Percentiles rank a stretch among this genome's conserved stretches.
Evolutionary conservation across 495 filamentous ascomycete genomes (phyloP).

Genomic region (Annulohypoxylon nitens): DNA sequence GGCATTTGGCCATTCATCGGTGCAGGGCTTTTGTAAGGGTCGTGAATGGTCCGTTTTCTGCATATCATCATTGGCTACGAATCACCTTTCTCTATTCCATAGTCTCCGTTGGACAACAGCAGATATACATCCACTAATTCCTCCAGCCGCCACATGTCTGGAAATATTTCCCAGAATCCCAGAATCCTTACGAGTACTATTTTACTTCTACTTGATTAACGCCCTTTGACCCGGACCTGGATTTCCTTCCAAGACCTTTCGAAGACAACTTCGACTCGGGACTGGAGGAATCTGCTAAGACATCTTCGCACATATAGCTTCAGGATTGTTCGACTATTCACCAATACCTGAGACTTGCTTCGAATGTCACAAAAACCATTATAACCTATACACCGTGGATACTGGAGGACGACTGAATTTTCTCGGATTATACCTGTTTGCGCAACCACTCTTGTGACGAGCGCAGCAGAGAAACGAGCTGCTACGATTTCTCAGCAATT

Average conservation of each 20-base stretch:
- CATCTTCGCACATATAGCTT: constrained; percentile 35
- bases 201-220: constrained; percentile 38
- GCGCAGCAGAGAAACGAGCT: constrained; percentile 17
- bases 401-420: constrained; percentile 28
- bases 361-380: constrained; percentile 34
- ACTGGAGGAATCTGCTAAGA: constrained; percentile 33
- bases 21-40: constrained; percentile 52
- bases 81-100: constrained; percentile 48
- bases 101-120: constrained; percentile 51
- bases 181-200: constrained; percentile 36
- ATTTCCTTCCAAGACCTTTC: constrained; percentile 29
- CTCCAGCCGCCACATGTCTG: constrained; percentile 48
- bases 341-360: constrained; percentile 14
- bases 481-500: constrained; percentile 15
- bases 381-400: constrained; percentile 22
- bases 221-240: constrained; percentile 41
- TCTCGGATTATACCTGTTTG: constrained; percentile 16
- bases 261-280: constrained; percentile 38
- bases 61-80: constrained; percentile 56
- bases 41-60: constrained; percentile 58
- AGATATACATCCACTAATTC: constrained; percentile 49
- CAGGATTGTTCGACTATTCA: constrained; percentile 27
- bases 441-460: constrained; percentile 21
- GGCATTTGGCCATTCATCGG: constrained; percentile 56
- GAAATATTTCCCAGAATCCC: constrained; percentile 43